Base-by-base conservation (phyloP, 2,329 filamentous ascomycete species). In the Colletotrichum sp. region DNA sequence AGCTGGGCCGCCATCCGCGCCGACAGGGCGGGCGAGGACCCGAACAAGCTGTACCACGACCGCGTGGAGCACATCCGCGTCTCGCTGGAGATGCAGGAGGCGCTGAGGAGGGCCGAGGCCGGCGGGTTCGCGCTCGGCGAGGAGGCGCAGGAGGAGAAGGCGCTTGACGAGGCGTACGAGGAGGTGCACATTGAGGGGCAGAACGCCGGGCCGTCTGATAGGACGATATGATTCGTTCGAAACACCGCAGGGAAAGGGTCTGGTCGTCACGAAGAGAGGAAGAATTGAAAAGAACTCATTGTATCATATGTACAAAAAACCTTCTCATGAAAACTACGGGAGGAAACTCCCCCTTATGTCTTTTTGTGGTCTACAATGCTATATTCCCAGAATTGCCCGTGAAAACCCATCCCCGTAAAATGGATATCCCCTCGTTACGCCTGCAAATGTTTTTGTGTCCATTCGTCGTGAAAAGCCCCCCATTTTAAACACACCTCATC, bases 91-190 rank as follows among this genome's bases (percentile, higher is more conserved):
- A 16, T 9, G 36, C 36, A 39, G 36, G 16, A 39, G 36, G 36
- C 36, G 36, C 16, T 39, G 16, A 39, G 36, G 36, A 18, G 8
- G 36, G 36, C 36, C 16, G 83, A 82, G 8, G 87, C 87, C 39
- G 83, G 84, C 34, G 83, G 84, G 36, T 89, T 92, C 78, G 85
- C 86, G 16, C 81, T 91, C 39, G 88, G 88, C 10, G 83, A 87
- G 6, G 84, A 85, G 39, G 80, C 81, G 16, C 81, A 85, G 71
- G 79, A 81, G 60, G 66, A 49, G n/a, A 10, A n/a, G 28, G 28
- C 57, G 64, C 79, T 87, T 8, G 85, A 87, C 71, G 83, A 82
- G 32, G 77, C 84, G 24, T 83, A 86, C 78, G 85, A 86, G 80
- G 75, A 86, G 66, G 85, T 86, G 49, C 82, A 85, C 63, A 32